Conservation (phyloP, 306 rosid species). For the Castanea crenata region DNA sequence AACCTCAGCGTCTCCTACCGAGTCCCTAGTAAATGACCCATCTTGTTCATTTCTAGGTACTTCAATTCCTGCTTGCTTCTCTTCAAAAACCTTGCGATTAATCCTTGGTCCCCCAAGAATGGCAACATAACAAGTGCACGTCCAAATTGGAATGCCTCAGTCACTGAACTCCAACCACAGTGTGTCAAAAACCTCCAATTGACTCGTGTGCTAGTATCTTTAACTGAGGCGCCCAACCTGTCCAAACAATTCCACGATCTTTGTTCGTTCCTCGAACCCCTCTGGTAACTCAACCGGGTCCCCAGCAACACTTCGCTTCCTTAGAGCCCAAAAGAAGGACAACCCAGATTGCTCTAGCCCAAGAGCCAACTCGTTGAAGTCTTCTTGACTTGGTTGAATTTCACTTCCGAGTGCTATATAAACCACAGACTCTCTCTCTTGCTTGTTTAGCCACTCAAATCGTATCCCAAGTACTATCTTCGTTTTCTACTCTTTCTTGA, state of each 20-base stretch:
- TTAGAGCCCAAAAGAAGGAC: conserved; percentile 60
- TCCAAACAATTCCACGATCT: conserved; percentile 47
- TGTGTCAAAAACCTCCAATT: conserved; percentile 54
- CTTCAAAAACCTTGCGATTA: conserved; percentile 23
- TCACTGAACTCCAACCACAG: conserved; percentile 51
- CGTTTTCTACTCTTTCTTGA: background rate
- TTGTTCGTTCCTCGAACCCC: conserved; percentile 46
- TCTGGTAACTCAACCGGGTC: conserved; percentile 36
- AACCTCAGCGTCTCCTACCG: conserved; percentile 25
- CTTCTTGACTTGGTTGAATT: conserved; percentile 17
- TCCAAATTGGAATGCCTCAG: conserved; percentile 22
- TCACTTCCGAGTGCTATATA: conserved; percentile 38
- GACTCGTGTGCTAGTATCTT: conserved; percentile 50
- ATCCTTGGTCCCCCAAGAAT: conserved; percentile 29
- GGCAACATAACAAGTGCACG: conserved; percentile 17
- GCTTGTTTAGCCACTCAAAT: conserved; percentile 18
- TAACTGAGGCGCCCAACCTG: conserved; percentile 53
- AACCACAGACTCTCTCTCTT: conserved; percentile 2
- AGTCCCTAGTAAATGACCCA: conserved; percentile 26
- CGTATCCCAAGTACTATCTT: background rate
- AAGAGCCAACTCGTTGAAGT: conserved; percentile 37
- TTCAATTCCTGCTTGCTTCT: conserved; percentile 23
- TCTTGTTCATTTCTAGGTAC: conserved; percentile 29
- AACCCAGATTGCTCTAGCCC: conserved; percentile 50
- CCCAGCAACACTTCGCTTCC: conserved; percentile 15